Evolutionary conservation across 441 rosid species (phyloP).

Genomic region (Bruguiera hainesii): DNA sequence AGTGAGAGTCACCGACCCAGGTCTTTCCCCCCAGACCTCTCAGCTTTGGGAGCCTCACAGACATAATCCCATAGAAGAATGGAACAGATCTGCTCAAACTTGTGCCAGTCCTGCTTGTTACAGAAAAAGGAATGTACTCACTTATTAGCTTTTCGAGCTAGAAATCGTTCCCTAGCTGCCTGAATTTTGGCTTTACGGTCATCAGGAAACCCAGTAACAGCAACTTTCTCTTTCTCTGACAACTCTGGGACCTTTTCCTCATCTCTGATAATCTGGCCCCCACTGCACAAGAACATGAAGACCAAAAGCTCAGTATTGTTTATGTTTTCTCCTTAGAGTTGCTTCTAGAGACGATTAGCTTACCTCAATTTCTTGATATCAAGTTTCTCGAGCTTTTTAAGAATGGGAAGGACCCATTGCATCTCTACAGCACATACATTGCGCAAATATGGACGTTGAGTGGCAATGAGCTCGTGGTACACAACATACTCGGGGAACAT

Average conservation of each 20-base stretch:
- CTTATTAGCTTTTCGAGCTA: slow-evolving; percentile 73
- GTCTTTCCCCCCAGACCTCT: slow-evolving; percentile 3
- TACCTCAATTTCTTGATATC: slow-evolving; percentile 73
- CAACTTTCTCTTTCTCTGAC: slow-evolving; percentile 24
- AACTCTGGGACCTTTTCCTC: slow-evolving; percentile 36
- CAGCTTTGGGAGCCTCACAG: slow-evolving; percentile 9
- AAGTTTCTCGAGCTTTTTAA: slow-evolving; percentile 65
- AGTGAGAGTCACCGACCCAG: neutral
- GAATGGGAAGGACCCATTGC: slow-evolving; percentile 66
- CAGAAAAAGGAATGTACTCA: slow-evolving; percentile 17
- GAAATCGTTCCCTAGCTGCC: slow-evolving; percentile 92
- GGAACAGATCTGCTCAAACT: neutral
- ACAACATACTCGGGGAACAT: slow-evolving; percentile 71
- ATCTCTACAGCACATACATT: slow-evolving; percentile 70
- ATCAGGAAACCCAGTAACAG: slow-evolving; percentile 26
- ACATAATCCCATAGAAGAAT: neutral
- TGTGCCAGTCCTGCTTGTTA: neutral
- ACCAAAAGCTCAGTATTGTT: neutral
- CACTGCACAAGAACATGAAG: slow-evolving; percentile 37
- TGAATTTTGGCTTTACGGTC: slow-evolving; percentile 52
- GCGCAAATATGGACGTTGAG: slow-evolving; percentile 80
- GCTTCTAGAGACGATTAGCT: neutral
- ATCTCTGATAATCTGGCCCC: slow-evolving; percentile 32
- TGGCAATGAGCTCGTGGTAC: slow-evolving; percentile 81
- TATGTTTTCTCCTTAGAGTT: neutral